Conservation (phyloP, 768 basidiomycete genomes). For the Agrocybe pediades region DNA sequence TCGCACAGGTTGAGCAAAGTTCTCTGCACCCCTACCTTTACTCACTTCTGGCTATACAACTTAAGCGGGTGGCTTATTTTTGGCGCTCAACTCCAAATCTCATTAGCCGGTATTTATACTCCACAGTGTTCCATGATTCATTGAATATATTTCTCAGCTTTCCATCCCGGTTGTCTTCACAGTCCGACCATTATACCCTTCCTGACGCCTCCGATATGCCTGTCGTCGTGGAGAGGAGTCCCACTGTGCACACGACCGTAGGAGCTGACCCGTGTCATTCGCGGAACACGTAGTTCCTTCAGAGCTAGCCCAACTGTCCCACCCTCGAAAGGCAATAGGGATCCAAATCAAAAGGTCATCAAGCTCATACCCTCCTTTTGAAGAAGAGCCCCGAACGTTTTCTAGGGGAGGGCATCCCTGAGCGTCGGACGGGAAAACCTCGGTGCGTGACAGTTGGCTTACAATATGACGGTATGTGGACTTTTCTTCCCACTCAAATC, state of each 20-base stretch:
- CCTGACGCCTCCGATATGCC: neutral
- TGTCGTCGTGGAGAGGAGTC: no score
- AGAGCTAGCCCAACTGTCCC: neutral
- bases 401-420: neutral
- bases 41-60: conserved; percentile 5
- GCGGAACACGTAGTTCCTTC: neutral
- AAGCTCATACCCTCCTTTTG: neutral
- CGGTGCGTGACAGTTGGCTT: neutral
- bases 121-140: neutral
- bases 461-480: neutral
- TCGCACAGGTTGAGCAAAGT: neutral
- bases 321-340: neutral
- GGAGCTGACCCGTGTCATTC: neutral
- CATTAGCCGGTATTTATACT: neutral
- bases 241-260: neutral
- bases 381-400: neutral
- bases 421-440: neutral
- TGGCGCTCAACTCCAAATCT: neutral
- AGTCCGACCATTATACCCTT: neutral
- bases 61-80: conserved; percentile 7
- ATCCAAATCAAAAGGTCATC: neutral
- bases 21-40: neutral
- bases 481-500: neutral
- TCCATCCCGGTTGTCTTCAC: neutral
- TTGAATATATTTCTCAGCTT: neutral